Evolutionary conservation across 164 flowering plant genomes (phyloP).

Genomic region (Akebia trifoliata): DNA sequence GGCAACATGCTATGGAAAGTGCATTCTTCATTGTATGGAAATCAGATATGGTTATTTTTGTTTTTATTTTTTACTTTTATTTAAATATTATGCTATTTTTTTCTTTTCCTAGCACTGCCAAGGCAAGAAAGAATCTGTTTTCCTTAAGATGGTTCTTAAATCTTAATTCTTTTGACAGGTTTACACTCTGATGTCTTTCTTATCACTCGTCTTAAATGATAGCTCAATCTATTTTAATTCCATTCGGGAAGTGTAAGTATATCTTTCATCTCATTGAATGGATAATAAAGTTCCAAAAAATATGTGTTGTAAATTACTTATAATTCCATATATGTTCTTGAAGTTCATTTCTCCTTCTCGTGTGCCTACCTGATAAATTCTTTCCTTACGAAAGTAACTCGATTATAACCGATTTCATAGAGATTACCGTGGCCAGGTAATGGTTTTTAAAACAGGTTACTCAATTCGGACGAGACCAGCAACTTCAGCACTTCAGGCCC

Average conservation of each 20-base stretch:
- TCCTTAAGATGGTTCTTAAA: constrained; percentile 1
- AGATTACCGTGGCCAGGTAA: too few species aligned
- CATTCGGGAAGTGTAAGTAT: constrained; percentile 80
- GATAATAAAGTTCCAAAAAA: not conserved
- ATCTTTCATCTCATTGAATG: not conserved
- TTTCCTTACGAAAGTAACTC: not conserved
- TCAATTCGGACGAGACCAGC: too few species aligned
- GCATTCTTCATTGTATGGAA: too few species aligned
- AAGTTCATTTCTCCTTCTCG: not conserved
- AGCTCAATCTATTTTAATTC: constrained; percentile 83
- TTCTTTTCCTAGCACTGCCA: not conserved
- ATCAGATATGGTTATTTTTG: too few species aligned
- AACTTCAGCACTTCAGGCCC: too few species aligned
- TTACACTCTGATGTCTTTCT: constrained; percentile 73
- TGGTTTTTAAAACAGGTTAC: too few species aligned
- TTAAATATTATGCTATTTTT: too few species aligned
- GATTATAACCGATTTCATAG: too few species aligned
- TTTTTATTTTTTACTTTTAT: too few species aligned
- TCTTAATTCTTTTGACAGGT: constrained; percentile 46
- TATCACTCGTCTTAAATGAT: constrained; percentile 56
- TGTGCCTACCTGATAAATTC: not conserved
- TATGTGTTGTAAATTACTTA: not conserved
- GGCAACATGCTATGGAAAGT: too few species aligned
- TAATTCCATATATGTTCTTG: not conserved
- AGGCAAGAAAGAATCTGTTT: not conserved